Evolutionary conservation across 139 green algal species (phyloP), one percentile per base, ranked within the genome.

Genomic region (Picochlorum sp.): DNA sequence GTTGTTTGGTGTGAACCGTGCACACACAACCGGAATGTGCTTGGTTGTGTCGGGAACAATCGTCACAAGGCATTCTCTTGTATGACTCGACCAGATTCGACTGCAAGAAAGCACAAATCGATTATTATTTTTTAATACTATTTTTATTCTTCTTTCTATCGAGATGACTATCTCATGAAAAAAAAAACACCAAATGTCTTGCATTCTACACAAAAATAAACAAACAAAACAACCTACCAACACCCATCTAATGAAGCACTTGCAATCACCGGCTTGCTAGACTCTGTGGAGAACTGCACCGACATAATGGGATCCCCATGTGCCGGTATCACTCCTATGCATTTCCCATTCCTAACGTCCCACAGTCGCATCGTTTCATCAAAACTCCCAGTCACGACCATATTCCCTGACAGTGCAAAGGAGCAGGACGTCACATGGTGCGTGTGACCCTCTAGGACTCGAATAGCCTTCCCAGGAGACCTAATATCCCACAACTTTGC

Each of bases 301-400:
- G 69, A 67, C 1, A 84, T 90, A 12, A 97, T 70, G 8, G 90
- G 90, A 69, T 97, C 90, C 0, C 79, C 89, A 68, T 97, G 90
- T 7, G 86, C 90, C 10, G 90, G 88, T 12, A 96, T 74, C 30
- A 44, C 26, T 8, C 74, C 69, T 26, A 95, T 50, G 57, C 58
- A 79, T 12, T 60, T 57, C 8, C 79, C 86, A 8, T 63, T 74
- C 13, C 73, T 72, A 16, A 87, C 74, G 49, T 93, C 81, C 90
- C 90, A 97, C 47, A 97, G 39, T 4, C 79, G 59, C 20, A 96
- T 59, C 6, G 82, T 94, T 65, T 97, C 90, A 67, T 97, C 90
- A 63, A 93, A 96, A 49, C 74, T 84, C 32, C 80, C 90, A 18
- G 71, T 91, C 3, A 83, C 87, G 58, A 96, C 69, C 24, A 94